phyloP scores from a whole-genome alignment of 371 early-diverging fungal genomes.

The Blakeslea trispora region DNA sequence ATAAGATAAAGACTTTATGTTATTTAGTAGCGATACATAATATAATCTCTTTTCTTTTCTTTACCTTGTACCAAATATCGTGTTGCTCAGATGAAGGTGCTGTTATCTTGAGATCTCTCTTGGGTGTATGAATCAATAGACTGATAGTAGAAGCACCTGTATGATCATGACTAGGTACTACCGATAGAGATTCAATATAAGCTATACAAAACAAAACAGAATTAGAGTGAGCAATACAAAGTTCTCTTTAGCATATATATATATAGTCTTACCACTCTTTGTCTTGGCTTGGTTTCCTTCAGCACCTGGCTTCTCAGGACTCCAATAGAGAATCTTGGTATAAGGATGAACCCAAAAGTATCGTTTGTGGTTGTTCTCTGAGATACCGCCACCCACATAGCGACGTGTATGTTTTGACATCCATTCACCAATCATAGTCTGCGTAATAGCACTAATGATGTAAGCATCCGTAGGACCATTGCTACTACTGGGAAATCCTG shows the following conservation, averaged over 20 bases:
- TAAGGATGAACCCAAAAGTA: constrained; percentile 91
- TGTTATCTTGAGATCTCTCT: constrained; percentile 69
- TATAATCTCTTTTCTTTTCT: background rate
- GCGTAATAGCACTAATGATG: constrained; percentile 71
- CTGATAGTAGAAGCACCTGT: constrained; percentile 53
- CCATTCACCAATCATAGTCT: constrained; percentile 83
- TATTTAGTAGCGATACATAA: background rate
- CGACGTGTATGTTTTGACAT: constrained; percentile 75
- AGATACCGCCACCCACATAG: constrained; percentile 56
- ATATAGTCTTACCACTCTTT: constrained; percentile 55
- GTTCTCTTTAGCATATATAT: too few relatives aligned
- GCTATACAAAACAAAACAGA: too few relatives aligned
- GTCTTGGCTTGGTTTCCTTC: constrained; percentile 54
- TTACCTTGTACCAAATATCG: constrained; percentile 63
- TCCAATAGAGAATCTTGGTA: constrained; percentile 79
- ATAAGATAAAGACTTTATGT: constrained; percentile 31
- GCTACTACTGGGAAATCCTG: constrained; percentile 13
- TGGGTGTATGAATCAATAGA: constrained; percentile 66
- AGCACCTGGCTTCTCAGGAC: constrained; percentile 65
- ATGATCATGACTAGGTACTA: constrained; percentile 45
- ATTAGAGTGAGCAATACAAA: too few relatives aligned
- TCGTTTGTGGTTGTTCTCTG: constrained; percentile 71
- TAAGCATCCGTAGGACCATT: constrained; percentile 56
- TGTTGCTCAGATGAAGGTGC: constrained; percentile 69
- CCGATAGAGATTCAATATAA: constrained; percentile 59